Evolutionary conservation across 345 rosid species (phyloP).

Genomic region (Sonneratia caseolaris): DNA sequence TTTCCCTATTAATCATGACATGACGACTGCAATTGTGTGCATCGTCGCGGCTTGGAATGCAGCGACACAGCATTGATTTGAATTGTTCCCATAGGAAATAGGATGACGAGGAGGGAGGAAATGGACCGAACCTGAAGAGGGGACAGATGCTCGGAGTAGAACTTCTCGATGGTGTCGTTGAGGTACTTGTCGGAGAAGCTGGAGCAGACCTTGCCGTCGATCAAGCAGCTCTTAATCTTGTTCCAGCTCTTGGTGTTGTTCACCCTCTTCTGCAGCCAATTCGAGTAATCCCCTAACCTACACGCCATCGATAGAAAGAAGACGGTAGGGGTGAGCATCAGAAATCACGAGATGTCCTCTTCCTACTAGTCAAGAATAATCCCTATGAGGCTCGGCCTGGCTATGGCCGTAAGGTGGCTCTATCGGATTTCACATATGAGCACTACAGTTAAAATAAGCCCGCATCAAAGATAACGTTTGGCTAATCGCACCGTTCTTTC

Average conservation of each 20-base stretch:
- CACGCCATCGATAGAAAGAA: not conserved
- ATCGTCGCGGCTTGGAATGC: not conserved
- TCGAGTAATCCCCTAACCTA: slow-evolving; percentile 14
- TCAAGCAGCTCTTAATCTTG: slow-evolving; percentile 20
- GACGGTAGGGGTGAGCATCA: not conserved
- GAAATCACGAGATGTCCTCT: not conserved
- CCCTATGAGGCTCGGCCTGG: no score
- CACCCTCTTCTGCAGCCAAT: slow-evolving; percentile 22
- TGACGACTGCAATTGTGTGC: no score
- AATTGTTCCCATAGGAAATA: not conserved
- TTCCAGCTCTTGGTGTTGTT: slow-evolving; percentile 18
- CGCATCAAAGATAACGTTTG: no score
- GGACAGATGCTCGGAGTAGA: slow-evolving; percentile 14
- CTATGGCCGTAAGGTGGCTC: no score
- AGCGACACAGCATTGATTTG: not conserved
- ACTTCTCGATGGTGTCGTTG: slow-evolving; percentile 13
- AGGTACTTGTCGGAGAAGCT: slow-evolving; percentile 9
- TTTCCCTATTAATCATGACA: no score
- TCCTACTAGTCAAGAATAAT: no score
- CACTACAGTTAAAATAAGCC: no score
- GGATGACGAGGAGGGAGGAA: not conserved
- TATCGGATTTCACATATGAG: no score
- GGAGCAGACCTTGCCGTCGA: slow-evolving; percentile 18
- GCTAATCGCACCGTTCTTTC: no score
- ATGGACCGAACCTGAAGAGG: slow-evolving; percentile 17